phyloP scores from a whole-genome alignment of 2,329 filamentous ascomycete species.

The Hortaea werneckii region DNA sequence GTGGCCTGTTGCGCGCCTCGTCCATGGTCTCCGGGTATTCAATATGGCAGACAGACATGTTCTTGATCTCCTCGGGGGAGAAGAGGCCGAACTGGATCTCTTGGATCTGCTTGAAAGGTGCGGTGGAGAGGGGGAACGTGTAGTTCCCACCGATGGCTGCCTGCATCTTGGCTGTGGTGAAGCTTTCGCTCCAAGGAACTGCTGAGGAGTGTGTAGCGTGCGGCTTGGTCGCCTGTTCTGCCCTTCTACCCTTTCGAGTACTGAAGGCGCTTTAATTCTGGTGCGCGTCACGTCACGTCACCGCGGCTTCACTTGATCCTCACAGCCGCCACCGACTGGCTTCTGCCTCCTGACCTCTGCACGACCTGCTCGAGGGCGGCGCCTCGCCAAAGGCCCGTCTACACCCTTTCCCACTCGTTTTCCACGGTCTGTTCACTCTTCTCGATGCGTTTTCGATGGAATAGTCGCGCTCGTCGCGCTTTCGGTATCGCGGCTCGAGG shows the following conservation, averaged over 20 bases:
- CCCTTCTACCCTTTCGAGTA: too few species aligned
- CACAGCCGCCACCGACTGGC: constrained; percentile 13
- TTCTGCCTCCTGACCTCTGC: constrained; percentile 17
- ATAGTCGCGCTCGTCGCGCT: constrained; percentile 17
- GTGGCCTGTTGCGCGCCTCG: constrained; percentile 81
- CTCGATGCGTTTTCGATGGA: constrained; percentile 11
- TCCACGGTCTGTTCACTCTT: not conserved
- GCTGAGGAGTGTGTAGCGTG: not conserved
- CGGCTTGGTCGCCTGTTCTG: constrained; percentile 6
- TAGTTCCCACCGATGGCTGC: constrained; percentile 51
- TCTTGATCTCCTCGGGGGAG: constrained; percentile 97
- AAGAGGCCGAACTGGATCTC: constrained; percentile 98
- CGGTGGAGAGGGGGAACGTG: constrained; percentile 86
- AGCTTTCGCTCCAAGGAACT: not conserved
- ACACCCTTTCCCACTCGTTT: constrained; percentile 3
- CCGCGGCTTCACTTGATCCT: constrained; percentile 2
- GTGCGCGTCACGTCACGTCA: constrained; percentile 1
- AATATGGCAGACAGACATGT: constrained; percentile 93
- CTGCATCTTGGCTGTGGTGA: constrained; percentile 52
- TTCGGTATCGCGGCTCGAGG: not conserved
- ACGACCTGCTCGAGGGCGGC: constrained; percentile 22
- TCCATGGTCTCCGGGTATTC: constrained; percentile 99
- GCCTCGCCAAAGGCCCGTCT: constrained; percentile 11
- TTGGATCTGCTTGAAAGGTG: constrained; percentile 92
- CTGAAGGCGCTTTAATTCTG: too few species aligned